Base-by-base conservation (phyloP, 306 rosid species). In the Oxytropis ochrocephala region DNA sequence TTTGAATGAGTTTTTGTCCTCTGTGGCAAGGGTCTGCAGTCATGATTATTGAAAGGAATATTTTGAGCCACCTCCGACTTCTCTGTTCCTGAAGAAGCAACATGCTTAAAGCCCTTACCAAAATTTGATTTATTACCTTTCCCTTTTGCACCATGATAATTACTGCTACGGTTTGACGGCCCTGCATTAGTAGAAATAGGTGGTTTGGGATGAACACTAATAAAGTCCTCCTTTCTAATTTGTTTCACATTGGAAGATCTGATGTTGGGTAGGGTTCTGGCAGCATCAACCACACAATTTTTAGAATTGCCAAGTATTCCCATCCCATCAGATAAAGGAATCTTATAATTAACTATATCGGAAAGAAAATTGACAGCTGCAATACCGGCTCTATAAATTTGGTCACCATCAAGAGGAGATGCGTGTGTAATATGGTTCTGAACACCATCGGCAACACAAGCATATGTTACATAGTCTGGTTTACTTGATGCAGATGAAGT, bases 291-390 rank as follows among this genome's bases (percentile, higher is more conserved):
- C 97, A 93, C 67, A 80, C 57, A 75, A 68, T 74, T 93, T 50
- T 64, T 72, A n/a, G 88, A 67, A 38, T 70, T 58, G 81, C 63
- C 76, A 8, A 87, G 81, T 56, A 85, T 75, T 77, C 91, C 91
- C 72, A 69, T 83, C 63, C 86, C 89, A 69, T 85, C 90, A 17
- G 88, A 83, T 51, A 79, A 47, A 76, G 96, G 96, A 73, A 86
- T 61, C 83, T 85, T 90, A 75, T 54, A 73, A 77, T 78, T 78
- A 53, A 77, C 94, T 4, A 90, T 8, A 69, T 93, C 96, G 36
- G 96, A 83, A 46, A 93, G 78, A 74, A 90, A 83, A 84, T 81
- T 90, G 52, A 88, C 94, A 21, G 96, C 91, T 4, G 91, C 87
- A 62, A 88, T 85, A 44, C 97, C 96, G 2, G 86, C 94, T 84